Evolutionary conservation across 139 green algal genomes (phyloP).

Genomic region (Haematococcus sp.): DNA sequence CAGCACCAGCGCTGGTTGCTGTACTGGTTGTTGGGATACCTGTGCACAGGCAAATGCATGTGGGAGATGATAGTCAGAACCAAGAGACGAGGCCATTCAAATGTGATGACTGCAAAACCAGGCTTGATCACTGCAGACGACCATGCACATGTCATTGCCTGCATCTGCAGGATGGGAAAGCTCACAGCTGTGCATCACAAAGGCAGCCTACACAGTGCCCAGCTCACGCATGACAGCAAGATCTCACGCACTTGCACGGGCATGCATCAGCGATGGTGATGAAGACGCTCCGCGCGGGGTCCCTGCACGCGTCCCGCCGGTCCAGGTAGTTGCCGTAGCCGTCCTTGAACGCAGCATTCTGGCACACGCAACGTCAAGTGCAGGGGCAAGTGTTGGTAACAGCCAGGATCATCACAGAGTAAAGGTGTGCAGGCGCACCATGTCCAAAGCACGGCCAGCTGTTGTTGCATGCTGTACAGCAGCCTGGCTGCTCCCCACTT

Average conservation of each 20-base stretch:
- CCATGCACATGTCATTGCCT: no score
- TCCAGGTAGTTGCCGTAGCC: slow-evolving; percentile 22
- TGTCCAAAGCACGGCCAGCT: not conserved
- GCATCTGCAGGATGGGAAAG: no score
- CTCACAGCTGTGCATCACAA: no score
- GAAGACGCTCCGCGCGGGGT: slow-evolving; percentile 10
- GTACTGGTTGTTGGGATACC: slow-evolving; percentile 10
- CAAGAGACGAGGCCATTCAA: no score
- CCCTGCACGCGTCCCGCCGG: slow-evolving; percentile 12
- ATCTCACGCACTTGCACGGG: slow-evolving; percentile 14
- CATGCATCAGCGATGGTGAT: slow-evolving; percentile 30
- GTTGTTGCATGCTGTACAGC: not conserved
- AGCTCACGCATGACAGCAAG: no score
- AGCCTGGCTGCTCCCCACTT: not conserved
- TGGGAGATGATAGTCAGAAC: no score
- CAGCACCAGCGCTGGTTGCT: slow-evolving; percentile 35
- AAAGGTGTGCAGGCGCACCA: not conserved
- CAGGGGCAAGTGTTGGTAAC: no score
- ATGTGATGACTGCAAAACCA: not conserved
- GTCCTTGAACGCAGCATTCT: slow-evolving; percentile 10
- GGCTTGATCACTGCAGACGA: not conserved
- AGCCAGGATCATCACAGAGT: no score
- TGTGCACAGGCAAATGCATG: no score
- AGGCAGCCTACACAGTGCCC: no score
- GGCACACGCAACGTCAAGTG: not conserved